These are phyloP conservation scores for Saturnispora quitensis DNA, from an alignment of 805 yeast genomes.

Conservation along the genomic window DNA sequence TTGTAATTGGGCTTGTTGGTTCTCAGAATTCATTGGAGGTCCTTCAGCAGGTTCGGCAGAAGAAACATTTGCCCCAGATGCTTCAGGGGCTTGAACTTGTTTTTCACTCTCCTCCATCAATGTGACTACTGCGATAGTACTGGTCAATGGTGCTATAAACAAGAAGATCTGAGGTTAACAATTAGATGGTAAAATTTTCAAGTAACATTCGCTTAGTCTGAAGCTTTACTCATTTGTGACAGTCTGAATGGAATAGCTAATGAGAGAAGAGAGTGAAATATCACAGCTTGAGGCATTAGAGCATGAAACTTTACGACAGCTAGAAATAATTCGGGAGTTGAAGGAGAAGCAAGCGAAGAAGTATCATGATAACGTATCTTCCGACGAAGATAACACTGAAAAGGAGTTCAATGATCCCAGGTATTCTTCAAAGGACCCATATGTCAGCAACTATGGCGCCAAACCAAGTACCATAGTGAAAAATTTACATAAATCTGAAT, in stretches of 20 bases:
- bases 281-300: conserved; percentile 19
- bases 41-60: background rate
- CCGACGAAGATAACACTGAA: conserved; percentile 18
- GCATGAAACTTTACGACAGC: conserved; percentile 16
- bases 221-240: background rate
- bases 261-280: background rate
- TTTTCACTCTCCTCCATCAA: background rate
- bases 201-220: background rate
- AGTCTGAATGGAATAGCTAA: background rate
- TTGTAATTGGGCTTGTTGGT: background rate
- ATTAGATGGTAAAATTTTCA: background rate
- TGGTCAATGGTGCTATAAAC: background rate
- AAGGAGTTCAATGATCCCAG: conserved; percentile 20
- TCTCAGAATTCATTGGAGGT: background rate
- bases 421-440: background rate
- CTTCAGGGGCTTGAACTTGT: background rate
- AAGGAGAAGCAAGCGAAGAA: conserved; percentile 15
- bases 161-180: background rate
- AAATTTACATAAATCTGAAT: background rate
- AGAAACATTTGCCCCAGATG: background rate
- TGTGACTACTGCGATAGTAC: background rate
- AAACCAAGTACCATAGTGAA: background rate
- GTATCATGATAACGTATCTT: conserved; percentile 15
- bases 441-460: background rate
- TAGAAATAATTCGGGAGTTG: conserved; percentile 16